Conservation (phyloP, 306 rosid species). For the Pterocarpus santalinus region DNA sequence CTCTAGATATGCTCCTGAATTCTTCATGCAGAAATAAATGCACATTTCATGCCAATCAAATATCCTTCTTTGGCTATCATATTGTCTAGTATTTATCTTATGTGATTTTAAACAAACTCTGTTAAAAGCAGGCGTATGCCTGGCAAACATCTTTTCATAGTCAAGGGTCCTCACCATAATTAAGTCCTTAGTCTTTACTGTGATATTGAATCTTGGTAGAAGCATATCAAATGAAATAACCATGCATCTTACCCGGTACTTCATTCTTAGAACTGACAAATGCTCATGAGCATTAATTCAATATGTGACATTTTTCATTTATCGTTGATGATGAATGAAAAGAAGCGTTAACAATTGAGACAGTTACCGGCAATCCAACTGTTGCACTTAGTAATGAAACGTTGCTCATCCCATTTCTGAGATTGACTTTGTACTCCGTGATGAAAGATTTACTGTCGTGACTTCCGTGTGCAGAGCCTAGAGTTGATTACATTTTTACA, state of each 20-base stretch:
- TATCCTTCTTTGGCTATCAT: constrained; percentile 19
- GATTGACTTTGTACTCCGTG: constrained; percentile 51
- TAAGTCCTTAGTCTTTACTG: not conserved
- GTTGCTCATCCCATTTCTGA: constrained; percentile 66
- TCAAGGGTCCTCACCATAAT: not conserved
- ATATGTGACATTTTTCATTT: not conserved
- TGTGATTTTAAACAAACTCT: not conserved
- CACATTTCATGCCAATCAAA: constrained; percentile 35
- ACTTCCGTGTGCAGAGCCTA: constrained; percentile 84
- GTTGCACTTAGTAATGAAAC: constrained; percentile 87
- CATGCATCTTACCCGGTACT: not conserved
- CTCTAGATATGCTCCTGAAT: constrained; percentile 83
- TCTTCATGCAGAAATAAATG: constrained; percentile 57
- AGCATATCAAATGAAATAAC: constrained; percentile 23
- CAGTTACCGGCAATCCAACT: constrained; percentile 85
- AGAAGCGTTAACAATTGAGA: constrained; percentile 28
- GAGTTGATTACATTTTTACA: constrained; percentile 8
- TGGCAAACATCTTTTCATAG: constrained; percentile 3
- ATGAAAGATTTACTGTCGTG: constrained; percentile 47
- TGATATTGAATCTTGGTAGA: constrained; percentile 4
- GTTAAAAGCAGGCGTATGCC: not conserved
- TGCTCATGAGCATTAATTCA: constrained; percentile 8
- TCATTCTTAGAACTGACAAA: constrained; percentile 26
- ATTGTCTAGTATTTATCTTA: constrained; percentile 16
- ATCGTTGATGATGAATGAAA: constrained; percentile 36